phyloP scores from a whole-genome alignment of 176 grass and related monocot species.

The Saccharum officinarum region DNA sequence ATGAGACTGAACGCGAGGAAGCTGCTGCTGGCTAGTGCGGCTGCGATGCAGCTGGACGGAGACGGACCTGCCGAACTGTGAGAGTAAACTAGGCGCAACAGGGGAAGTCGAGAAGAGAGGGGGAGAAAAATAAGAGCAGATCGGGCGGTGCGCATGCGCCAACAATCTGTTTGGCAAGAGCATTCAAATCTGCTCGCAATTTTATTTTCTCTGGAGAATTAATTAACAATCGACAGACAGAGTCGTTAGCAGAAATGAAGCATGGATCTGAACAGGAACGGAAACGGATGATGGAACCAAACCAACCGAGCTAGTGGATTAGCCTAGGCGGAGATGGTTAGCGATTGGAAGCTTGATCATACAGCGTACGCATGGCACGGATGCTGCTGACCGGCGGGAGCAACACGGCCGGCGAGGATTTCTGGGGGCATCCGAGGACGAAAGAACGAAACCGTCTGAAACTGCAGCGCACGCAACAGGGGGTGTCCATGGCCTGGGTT shows the following conservation, averaged over 20 bases:
- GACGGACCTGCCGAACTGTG: no score
- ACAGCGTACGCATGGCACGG: no score
- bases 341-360: no score
- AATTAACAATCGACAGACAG: neutral
- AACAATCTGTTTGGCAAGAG: slow-evolving; percentile 9
- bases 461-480: neutral
- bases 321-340: no score
- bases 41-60: no score
- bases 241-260: neutral
- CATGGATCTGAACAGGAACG: neutral
- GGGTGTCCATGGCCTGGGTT: neutral
- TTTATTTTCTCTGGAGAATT: neutral
- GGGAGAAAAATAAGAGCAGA: neutral
- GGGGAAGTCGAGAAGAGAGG: no score
- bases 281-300: no score
- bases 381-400: no score
- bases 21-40: no score
- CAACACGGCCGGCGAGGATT: neutral
- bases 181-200: neutral
- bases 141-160: neutral
- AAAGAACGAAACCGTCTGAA: neutral
- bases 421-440: neutral
- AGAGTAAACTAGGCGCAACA: no score
- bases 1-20: no score
- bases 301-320: no score